Evolutionary conservation across 2,329 filamentous ascomycete species (phyloP), one percentile per base, ranked within the genome.

Genomic region (Penicillium sp.): DNA sequence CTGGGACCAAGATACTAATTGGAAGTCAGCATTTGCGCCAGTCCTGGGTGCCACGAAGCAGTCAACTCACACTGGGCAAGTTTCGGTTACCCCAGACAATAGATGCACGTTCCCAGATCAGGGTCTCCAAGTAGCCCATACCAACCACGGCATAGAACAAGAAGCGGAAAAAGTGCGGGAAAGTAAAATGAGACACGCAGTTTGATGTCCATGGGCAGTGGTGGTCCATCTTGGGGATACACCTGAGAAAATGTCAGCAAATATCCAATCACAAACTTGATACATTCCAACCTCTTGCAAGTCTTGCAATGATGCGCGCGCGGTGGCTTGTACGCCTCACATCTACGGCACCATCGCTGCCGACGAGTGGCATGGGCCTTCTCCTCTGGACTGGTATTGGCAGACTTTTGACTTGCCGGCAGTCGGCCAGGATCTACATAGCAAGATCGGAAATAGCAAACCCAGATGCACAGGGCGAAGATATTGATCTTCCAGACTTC

Each of bases 171-270:
- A 85, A 86, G 62, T 85, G 82, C 1, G 82, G 82, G 52, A 83
- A 79, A 0, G 81, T 84, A 56, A 78, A 79, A 66, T 85, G 78
- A 37, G 82, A 85, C 46, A 86, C 81, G 60, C 82, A 86, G 60
- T 85, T 85, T 29, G 70, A 72, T 23, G 81, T 84, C 82, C 82
- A 86, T 6, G 82, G 81, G 62, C 82, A 86, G 63, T 86, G 82
- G 62, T 84, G 81, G 63, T 84, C 81, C 81, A 83, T 83, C 65
- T 82, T 83, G 0, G 80, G 80, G 43, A 84, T 78, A 58, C 81
- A 83, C 68, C 79, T 81, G 43, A 13, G 24, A 12, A 10, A 15
- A n/a, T 9, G 43, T 62, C 15, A 62, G 54, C 42, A 12, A 13
- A 6, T 35, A 1, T n/a, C 37, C 6, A 15, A 32, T 25, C 15